Percentiles rank a stretch among this genome's conserved stretches.
Conservation (phyloP, 805 yeast genomes). For the Monosporozyma servazzii region DNA sequence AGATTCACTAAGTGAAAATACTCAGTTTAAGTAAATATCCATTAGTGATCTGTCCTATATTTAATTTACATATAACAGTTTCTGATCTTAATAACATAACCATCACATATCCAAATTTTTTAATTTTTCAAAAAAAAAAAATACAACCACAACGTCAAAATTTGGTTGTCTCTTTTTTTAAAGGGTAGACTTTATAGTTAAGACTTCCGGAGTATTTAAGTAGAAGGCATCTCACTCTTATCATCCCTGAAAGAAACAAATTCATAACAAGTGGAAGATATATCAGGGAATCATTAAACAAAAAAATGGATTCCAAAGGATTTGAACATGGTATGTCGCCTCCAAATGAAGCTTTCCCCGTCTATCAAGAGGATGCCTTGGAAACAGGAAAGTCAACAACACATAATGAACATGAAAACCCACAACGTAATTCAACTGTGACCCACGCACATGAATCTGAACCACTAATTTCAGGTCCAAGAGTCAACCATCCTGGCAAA, state of each 20-base stretch:
- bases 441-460: not conserved
- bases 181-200: not conserved
- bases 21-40: no score
- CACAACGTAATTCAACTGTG: not conserved
- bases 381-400: not conserved
- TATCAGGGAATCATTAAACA: not conserved
- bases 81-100: not conserved
- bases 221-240: not conserved
- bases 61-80: not conserved
- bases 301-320: not conserved
- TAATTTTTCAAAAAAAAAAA: no score
- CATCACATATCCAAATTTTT: not conserved
- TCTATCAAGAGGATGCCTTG: not conserved
- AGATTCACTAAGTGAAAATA: no score
- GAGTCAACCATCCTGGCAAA: not conserved
- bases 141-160: not conserved
- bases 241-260: not conserved
- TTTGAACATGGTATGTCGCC: not conserved
- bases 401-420: not conserved
- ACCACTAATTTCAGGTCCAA: not conserved
- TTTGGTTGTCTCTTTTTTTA: not conserved
- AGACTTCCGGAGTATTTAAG: not conserved
- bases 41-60: no score
- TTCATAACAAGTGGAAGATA: not conserved
- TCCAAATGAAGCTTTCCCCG: not conserved